Base-by-base conservation (phyloP, 2,329 filamentous ascomycete species). In the Paradendryphiella salina region DNA sequence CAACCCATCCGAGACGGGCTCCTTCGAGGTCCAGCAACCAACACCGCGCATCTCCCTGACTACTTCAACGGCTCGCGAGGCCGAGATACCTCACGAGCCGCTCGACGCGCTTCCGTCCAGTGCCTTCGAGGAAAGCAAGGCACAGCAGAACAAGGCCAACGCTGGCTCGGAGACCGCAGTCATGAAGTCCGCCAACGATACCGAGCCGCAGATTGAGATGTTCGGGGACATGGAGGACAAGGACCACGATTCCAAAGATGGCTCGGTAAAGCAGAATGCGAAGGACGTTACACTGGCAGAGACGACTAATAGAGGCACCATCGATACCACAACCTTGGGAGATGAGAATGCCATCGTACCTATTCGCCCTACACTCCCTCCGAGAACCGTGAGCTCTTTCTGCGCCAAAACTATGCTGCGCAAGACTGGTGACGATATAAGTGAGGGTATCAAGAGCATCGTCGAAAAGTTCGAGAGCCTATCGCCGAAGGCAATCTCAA, bases 371-470 rank as follows among this genome's bases (percentile, higher is more conserved):
- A 9, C 10, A 15, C 18, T 21, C 3, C 6, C 13, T 23, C 7
- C 20, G 20, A 13, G 26, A 15, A 4, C 18, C 36, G 10, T 6
- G 14, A 4, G 31, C 20, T 7, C 18, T 28, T n/a, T 13, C n/a
- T 26, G 9, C 11, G 9, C 18, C n/a, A 26, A 38, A 8, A 38
- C 7, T 11, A 14, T 10, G 13, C 28, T 35, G 17, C 38, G 46
- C 1, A 36, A 48, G 46, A 31, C 31, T 8, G 14, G 18, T 9
- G 8, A 26, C 2, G 31, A 48, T 29, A 31, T 29, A 8, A 46
- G 44, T 11, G 44, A 46, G 4, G 39, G 44, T 7, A 46, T 46
- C 28, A 46, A 46, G 35, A 39, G n/a, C 1, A 17, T 46, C 3
- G 44, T 46, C 11, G 44, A 39, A 1, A 38, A 40, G 5, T 33